Percentiles rank a stretch among this genome's conserved stretches.
These are phyloP conservation scores for Hypomyces rosellus DNA, from an alignment of 2,329 filamentous ascomycete genomes.

Conservation along the genomic window DNA sequence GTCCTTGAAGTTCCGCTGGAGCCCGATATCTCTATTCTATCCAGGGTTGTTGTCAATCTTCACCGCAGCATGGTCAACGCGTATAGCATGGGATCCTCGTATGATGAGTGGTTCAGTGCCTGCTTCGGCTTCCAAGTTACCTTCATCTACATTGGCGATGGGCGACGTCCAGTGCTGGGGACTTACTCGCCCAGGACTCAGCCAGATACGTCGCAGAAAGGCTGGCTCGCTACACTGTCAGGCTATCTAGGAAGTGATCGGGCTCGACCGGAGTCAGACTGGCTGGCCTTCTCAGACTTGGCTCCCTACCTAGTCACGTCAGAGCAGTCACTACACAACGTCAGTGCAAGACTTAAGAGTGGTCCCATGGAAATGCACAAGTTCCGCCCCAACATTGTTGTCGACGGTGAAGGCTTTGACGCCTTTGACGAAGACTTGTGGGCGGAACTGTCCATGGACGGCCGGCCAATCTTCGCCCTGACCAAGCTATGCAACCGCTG, in stretches of 20 bases:
- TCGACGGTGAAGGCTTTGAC: constrained; percentile 44
- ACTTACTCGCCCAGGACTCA: constrained; percentile 37
- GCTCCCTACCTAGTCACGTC: constrained; percentile 70
- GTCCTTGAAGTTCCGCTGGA: constrained; percentile 50
- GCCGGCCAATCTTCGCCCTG: constrained; percentile 41
- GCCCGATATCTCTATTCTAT: constrained; percentile 42
- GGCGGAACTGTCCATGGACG: constrained; percentile 49
- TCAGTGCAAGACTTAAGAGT: constrained; percentile 50
- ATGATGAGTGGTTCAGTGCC: constrained; percentile 60
- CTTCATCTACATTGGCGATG: constrained; percentile 59
- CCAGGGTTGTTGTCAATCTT: constrained; percentile 48
- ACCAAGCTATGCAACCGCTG: constrained; percentile 68
- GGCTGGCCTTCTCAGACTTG: constrained; percentile 66
- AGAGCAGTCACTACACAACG: constrained; percentile 60
- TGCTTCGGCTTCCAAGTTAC: constrained; percentile 57
- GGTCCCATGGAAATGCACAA: constrained; percentile 56
- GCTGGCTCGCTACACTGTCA: constrained; percentile 31
- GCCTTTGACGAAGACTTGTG: constrained; percentile 69
- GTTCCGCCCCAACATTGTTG: constrained; percentile 67
- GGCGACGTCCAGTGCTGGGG: constrained; percentile 55
- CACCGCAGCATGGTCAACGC: constrained; percentile 52
- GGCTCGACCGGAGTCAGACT: constrained; percentile 31
- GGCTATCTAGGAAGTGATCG: constrained; percentile 22
- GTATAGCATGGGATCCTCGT: constrained; percentile 56
- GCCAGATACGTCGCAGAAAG: constrained; percentile 14